Conservation (phyloP, 2,329 filamentous ascomycete genomes). For the Aspergillus sojae region DNA sequence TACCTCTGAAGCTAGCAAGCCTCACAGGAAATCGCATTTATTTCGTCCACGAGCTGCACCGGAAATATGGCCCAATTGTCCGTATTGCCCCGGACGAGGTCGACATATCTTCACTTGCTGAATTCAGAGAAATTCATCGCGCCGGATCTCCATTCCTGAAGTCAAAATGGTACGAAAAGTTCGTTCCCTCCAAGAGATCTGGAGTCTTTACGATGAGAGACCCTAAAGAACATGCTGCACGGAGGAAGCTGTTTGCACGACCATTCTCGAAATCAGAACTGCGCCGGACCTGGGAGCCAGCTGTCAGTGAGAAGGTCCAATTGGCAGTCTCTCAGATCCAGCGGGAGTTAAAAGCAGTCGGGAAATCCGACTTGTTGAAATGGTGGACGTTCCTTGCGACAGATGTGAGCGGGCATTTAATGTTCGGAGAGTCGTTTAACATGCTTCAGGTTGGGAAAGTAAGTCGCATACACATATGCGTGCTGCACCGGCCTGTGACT, state of each 20-base stretch:
- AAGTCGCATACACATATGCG: constrained; percentile 9
- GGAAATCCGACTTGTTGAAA: constrained; percentile 48
- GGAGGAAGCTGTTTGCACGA: constrained; percentile 46
- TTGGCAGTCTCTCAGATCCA: constrained; percentile 47
- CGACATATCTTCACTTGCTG: constrained; percentile 38
- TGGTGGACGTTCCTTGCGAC: constrained; percentile 56
- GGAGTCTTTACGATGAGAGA: constrained; percentile 46
- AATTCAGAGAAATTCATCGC: constrained; percentile 30
- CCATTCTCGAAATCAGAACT: constrained; percentile 30
- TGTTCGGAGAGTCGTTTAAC: constrained; percentile 55
- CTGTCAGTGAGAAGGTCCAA: constrained; percentile 41
- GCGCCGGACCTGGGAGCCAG: constrained; percentile 29
- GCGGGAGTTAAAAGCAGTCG: constrained; percentile 42
- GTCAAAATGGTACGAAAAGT: constrained; percentile 29
- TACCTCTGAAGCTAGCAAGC: constrained; percentile 12
- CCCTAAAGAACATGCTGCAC: constrained; percentile 41
- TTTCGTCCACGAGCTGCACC: constrained; percentile 26
- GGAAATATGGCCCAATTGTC: constrained; percentile 28
- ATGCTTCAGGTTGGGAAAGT: constrained; percentile 53
- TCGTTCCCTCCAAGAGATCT: constrained; percentile 12
- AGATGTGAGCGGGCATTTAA: constrained; percentile 54
- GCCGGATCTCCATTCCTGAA: constrained; percentile 31
- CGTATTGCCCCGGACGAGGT: constrained; percentile 27
- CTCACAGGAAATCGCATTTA: constrained; percentile 13
- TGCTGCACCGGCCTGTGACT: not conserved